Evolutionary conservation across 352 stramenopile species (phyloP).

Genomic region (Phytopythium boreale): DNA sequence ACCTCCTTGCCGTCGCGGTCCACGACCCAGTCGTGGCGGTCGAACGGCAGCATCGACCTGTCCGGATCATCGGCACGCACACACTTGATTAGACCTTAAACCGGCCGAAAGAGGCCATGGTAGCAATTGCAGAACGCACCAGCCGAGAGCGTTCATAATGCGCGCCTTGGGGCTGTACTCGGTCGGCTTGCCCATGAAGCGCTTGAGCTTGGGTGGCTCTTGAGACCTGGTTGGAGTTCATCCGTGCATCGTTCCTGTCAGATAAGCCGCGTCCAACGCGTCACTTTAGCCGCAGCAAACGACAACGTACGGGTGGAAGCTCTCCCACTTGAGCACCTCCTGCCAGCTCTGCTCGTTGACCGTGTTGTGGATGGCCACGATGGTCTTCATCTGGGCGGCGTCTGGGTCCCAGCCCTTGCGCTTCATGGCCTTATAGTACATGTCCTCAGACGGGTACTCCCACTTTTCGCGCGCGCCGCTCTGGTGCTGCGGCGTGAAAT

Average conservation of each 20-base stretch:
- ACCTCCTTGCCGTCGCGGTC: conserved; percentile 89
- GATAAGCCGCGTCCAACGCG: not conserved
- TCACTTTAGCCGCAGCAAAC: conserved; percentile 1
- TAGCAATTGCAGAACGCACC: conserved; percentile 20
- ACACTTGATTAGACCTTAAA: not conserved
- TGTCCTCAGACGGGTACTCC: conserved; percentile 97
- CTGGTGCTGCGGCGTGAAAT: conserved; percentile 73
- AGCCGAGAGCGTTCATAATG: conserved; percentile 83
- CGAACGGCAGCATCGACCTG: conserved; percentile 93
- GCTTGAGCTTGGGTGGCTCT: conserved; percentile 86
- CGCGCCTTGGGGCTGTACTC: conserved; percentile 95
- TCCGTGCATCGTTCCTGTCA: not conserved
- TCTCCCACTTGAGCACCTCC: conserved; percentile 93
- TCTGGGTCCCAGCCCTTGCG: conserved; percentile 93
- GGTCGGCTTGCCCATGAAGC: conserved; percentile 94
- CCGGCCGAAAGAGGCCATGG: not conserved
- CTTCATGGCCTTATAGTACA: conserved; percentile 98
- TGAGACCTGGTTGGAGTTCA: conserved; percentile 22
- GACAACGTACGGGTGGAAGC: conserved; percentile 38
- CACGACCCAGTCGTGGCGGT: conserved; percentile 98
- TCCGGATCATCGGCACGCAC: not conserved
- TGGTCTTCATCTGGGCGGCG: conserved; percentile 91
- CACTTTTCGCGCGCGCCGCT: conserved; percentile 63
- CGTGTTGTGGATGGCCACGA: conserved; percentile 97
- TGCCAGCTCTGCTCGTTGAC: conserved; percentile 97